Percentiles rank a stretch among this genome's conserved stretches.
phyloP scores from a whole-genome alignment of 2,329 filamentous ascomycete genomes.

The Aspergillus sojae region DNA sequence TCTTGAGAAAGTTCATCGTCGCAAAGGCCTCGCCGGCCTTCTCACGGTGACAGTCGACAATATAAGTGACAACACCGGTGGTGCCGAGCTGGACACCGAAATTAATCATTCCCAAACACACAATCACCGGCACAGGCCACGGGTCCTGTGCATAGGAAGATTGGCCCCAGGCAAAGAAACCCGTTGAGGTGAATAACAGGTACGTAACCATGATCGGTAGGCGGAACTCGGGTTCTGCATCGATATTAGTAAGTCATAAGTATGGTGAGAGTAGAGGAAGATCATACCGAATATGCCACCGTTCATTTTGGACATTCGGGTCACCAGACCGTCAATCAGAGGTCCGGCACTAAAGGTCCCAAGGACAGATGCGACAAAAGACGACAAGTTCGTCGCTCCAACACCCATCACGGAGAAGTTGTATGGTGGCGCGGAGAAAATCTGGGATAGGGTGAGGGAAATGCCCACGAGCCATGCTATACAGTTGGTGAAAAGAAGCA shows the following conservation, averaged over 20 bases:
- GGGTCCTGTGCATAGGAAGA: neutral
- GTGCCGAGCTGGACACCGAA: neutral
- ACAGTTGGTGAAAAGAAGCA: constrained; percentile 10
- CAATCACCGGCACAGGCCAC: neutral
- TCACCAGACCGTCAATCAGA: neutral
- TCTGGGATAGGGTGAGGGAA: neutral
- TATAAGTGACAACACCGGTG: neutral
- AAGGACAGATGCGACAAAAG: neutral
- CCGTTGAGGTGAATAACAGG: neutral
- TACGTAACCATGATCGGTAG: neutral
- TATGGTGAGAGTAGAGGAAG: neutral
- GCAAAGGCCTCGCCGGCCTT: neutral
- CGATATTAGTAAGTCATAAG: neutral
- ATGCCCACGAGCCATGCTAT: neutral
- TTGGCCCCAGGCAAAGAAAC: neutral
- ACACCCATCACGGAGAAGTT: neutral
- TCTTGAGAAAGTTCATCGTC: neutral
- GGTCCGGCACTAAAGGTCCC: neutral
- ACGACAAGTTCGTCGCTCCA: neutral
- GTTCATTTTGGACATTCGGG: neutral
- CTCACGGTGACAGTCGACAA: neutral
- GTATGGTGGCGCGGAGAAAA: neutral
- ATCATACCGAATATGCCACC: neutral
- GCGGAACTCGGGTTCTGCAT: neutral
- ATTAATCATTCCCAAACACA: neutral